Percentiles rank a stretch among this genome's conserved stretches.
Conservation (phyloP, 1,284 basidiomycete genomes). For the Pterulicium gracile region DNA sequence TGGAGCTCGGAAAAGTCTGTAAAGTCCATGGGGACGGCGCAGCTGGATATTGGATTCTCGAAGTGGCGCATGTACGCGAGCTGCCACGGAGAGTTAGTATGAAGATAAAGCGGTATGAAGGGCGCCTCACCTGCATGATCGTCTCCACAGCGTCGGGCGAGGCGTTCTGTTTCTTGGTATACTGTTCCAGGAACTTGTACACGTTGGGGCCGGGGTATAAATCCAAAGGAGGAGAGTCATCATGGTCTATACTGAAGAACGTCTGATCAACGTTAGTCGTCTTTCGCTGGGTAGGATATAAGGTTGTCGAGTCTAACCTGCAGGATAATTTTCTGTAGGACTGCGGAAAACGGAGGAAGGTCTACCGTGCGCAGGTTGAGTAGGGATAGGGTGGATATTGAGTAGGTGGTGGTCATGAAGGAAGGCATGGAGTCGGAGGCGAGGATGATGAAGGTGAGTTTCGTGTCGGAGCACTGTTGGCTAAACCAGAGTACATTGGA, state of each 20-base stretch:
- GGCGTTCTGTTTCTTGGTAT: conserved; percentile 38
- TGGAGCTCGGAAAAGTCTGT: conserved; percentile 17
- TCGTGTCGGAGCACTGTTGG: conserved; percentile 19
- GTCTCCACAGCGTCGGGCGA: conserved; percentile 46
- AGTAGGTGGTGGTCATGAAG: conserved; percentile 44
- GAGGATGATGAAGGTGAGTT: conserved; percentile 45
- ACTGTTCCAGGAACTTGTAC: conserved; percentile 44
- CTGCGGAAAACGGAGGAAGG: background rate
- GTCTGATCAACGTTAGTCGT: conserved; percentile 27
- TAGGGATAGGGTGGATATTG: conserved; percentile 10
- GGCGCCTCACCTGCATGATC: conserved; percentile 45
- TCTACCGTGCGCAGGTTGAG: background rate
- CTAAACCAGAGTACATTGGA: background rate
- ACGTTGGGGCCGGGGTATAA: conserved; percentile 49
- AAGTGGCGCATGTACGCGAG: conserved; percentile 60
- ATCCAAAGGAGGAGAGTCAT: conserved; percentile 30
- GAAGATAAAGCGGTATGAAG: no score
- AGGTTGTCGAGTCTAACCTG: conserved; percentile 29
- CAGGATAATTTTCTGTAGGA: conserved; percentile 36
- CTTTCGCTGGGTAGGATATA: background rate
- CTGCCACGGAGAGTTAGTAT: conserved; percentile 22
- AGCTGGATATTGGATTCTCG: conserved; percentile 30
- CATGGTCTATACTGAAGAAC: conserved; percentile 50
- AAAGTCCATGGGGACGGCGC: conserved; percentile 31
- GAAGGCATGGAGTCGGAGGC: conserved; percentile 42